Evolutionary conservation across 2,329 filamentous ascomycete genomes (phyloP).

Genomic region (Claviceps sp.): DNA sequence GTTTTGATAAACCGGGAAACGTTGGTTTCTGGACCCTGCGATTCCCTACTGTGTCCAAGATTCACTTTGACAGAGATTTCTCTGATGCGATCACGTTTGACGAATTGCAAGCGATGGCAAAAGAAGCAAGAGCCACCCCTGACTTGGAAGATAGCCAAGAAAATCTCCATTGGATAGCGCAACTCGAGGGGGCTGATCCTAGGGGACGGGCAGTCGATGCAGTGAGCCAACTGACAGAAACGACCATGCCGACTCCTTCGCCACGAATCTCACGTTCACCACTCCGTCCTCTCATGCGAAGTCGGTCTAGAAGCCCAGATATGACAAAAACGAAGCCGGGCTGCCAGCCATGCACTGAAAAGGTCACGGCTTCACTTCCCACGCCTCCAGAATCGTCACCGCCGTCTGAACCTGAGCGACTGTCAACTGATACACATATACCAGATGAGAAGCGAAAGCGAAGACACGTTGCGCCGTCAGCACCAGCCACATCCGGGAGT

Average conservation of each 20-base stretch:
- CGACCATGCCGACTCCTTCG: slow-evolving; percentile 22
- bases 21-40: slow-evolving; percentile 60
- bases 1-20: slow-evolving; percentile 60
- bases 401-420: neutral
- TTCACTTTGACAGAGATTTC: slow-evolving; percentile 63
- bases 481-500: slow-evolving; percentile 1
- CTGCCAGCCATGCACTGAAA: neutral
- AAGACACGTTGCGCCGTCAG: slow-evolving; percentile 1
- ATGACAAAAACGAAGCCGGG: neutral
- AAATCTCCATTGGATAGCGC: slow-evolving; percentile 45
- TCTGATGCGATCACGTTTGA: slow-evolving; percentile 54
- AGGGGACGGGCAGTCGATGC: slow-evolving; percentile 28
- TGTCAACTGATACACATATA: neutral
- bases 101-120: slow-evolving; percentile 55
- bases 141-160: slow-evolving; percentile 45
- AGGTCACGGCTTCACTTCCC: slow-evolving; percentile 1
- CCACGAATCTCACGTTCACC: slow-evolving; percentile 10
- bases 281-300: neutral
- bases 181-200: slow-evolving; percentile 42
- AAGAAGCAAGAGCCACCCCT: slow-evolving; percentile 36
- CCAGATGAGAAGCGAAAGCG: slow-evolving; percentile 3
- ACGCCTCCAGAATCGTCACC: slow-evolving; percentile 8
- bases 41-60: slow-evolving; percentile 63
- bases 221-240: slow-evolving; percentile 30
- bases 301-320: neutral